Evolutionary conservation across 228 moss, liverwort and hornwort genomes (phyloP).

Genomic region (Sphagnum magellanicum): DNA sequence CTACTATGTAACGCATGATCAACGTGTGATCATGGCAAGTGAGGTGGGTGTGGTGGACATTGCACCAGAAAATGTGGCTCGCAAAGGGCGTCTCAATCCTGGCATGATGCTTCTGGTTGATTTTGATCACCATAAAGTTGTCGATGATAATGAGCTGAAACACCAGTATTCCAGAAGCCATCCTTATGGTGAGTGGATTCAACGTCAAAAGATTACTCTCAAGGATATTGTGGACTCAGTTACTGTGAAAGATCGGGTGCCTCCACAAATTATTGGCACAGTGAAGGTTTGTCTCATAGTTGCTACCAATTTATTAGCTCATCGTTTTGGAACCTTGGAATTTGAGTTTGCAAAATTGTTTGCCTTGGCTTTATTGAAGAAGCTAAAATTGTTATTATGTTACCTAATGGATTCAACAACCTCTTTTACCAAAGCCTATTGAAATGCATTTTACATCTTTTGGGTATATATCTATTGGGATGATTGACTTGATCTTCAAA

Average conservation of each 20-base stretch:
- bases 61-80: conserved; percentile 50
- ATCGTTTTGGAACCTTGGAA: too few species aligned
- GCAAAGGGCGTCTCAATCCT: conserved; percentile 70
- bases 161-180: conserved; percentile 45
- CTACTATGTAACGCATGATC: conserved; percentile 55
- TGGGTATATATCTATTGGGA: too few species aligned
- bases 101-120: conserved; percentile 80
- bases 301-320: neutral
- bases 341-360: too few species aligned
- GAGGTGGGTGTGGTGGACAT: conserved; percentile 76
- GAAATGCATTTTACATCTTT: too few species aligned
- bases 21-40: conserved; percentile 67
- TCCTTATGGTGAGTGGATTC: conserved; percentile 62
- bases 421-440: too few species aligned
- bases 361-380: too few species aligned
- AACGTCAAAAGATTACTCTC: conserved; percentile 46
- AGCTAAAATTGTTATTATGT: too few species aligned
- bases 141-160: conserved; percentile 68
- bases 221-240: conserved; percentile 52
- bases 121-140: conserved; percentile 59
- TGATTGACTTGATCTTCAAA: too few species aligned
- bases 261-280: conserved; percentile 20
- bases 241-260: conserved; percentile 17
- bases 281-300: conserved; percentile 5
- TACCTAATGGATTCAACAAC: too few species aligned